Percentiles rank a stretch among this genome's conserved stretches.
Evolutionary conservation across 345 rosid genomes (phyloP).

Genomic region (Citrus maxima): DNA sequence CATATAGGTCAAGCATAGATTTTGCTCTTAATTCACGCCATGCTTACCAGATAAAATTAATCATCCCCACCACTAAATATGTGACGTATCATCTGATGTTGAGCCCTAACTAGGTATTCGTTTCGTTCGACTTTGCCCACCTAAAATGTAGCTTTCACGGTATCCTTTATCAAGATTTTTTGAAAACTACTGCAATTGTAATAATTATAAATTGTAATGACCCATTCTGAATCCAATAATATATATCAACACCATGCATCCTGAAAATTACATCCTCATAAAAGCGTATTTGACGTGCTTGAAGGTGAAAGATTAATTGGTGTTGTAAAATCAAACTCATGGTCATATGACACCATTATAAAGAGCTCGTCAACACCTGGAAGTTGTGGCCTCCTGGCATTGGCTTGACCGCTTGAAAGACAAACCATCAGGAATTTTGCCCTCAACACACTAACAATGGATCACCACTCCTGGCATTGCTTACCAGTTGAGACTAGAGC

Average conservation of each 20-base stretch:
- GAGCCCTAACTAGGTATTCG: neutral
- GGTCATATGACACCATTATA: neutral
- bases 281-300: neutral
- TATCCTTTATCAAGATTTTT: constrained; percentile 4
- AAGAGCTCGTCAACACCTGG: neutral
- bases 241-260: neutral
- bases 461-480: no score
- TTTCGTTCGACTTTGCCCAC: neutral
- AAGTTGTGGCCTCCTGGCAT: no score
- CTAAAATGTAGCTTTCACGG: constrained; percentile 6
- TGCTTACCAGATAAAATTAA: neutral
- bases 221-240: neutral
- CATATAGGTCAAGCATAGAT: neutral
- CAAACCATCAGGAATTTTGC: no score
- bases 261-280: neutral
- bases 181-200: neutral
- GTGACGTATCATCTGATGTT: neutral
- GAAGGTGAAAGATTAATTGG: neutral
- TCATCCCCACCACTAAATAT: constrained; percentile 1
- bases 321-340: no score
- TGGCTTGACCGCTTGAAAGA: no score
- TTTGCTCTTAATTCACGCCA: neutral
- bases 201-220: neutral
- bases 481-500: no score
- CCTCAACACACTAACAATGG: no score